Evolutionary conservation across 441 rosid genomes (phyloP).

Genomic region (Raphanus hybrid): DNA sequence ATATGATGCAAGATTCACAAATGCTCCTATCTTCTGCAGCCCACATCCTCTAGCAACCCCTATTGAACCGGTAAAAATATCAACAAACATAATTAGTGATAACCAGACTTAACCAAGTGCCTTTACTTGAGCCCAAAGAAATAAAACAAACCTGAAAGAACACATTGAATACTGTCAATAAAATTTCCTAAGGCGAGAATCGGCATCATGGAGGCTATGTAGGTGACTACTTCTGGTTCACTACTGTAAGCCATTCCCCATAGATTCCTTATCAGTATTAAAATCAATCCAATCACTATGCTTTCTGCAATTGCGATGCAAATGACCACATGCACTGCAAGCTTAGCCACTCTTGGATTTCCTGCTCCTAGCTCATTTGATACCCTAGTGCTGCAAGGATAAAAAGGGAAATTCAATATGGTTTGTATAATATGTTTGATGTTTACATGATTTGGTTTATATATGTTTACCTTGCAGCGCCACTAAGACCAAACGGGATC

Average conservation of each 20-base stretch:
- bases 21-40: slow-evolving; percentile 78
- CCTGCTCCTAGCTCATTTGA: slow-evolving; percentile 70
- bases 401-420: background rate
- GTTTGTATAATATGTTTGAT: background rate
- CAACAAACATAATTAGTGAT: background rate
- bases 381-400: slow-evolving; percentile 55
- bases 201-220: slow-evolving; percentile 60
- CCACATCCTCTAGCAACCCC: slow-evolving; percentile 83
- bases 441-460: background rate
- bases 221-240: slow-evolving; percentile 52
- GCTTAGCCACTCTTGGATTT: slow-evolving; percentile 48
- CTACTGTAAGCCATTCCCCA: slow-evolving; percentile 73
- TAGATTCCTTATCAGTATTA: slow-evolving; percentile 54
- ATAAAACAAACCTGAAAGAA: slow-evolving; percentile 60
- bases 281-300: slow-evolving; percentile 48
- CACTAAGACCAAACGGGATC: slow-evolving; percentile 56
- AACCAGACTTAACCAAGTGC: background rate
- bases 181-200: slow-evolving; percentile 55
- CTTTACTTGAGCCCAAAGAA: slow-evolving; percentile 30
- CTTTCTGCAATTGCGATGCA: slow-evolving; percentile 47
- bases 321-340: slow-evolving; percentile 53
- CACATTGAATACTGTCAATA: slow-evolving; percentile 63
- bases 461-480: slow-evolving; percentile 50
- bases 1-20: slow-evolving; percentile 68
- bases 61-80: slow-evolving; percentile 15